Conservation (phyloP, 2,329 filamentous ascomycete genomes). For the Talaromyces sp. region DNA sequence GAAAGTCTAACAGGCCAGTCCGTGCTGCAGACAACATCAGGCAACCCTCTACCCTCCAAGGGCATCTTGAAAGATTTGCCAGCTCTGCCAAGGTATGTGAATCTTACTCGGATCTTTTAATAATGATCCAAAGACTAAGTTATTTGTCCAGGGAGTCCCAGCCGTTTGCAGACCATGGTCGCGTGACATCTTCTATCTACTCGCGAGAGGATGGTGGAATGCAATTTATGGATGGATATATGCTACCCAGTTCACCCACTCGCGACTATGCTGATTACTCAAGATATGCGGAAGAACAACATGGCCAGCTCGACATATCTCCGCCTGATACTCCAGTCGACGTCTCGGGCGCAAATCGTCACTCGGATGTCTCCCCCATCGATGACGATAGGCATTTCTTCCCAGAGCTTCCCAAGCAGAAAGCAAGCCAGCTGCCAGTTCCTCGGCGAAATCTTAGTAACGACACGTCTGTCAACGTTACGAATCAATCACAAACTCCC, state of each 20-base stretch:
- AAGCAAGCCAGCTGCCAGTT: constrained; percentile 15
- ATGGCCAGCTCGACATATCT: constrained; percentile 38
- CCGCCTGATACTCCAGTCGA: constrained; percentile 41
- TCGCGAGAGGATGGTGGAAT: constrained; percentile 42
- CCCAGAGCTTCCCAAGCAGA: constrained; percentile 17
- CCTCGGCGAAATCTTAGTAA: constrained; percentile 4
- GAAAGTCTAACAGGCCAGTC: constrained; percentile 44
- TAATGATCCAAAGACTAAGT: background rate
- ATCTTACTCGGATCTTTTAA: background rate
- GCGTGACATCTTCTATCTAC: constrained; percentile 58
- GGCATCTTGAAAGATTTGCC: constrained; percentile 31
- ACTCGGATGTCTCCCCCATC: constrained; percentile 40
- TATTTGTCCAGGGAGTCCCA: constrained; percentile 17
- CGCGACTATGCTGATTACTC: constrained; percentile 10
- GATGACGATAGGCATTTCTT: constrained; percentile 22
- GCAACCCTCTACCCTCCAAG: constrained; percentile 28
- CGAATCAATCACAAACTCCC: background rate
- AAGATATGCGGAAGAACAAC: constrained; percentile 26
- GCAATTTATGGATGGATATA: background rate
- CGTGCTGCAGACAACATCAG: constrained; percentile 36
- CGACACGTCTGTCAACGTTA: background rate
- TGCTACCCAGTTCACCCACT: constrained; percentile 3
- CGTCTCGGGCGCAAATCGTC: constrained; percentile 17
- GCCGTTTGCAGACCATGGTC: constrained; percentile 23
- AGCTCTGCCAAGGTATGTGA: constrained; percentile 36